Evolutionary conservation across 2,329 filamentous ascomycete genomes (phyloP), one percentile per base, ranked within the genome.

Genomic region (Cephalotrichum gorgonifer): DNA sequence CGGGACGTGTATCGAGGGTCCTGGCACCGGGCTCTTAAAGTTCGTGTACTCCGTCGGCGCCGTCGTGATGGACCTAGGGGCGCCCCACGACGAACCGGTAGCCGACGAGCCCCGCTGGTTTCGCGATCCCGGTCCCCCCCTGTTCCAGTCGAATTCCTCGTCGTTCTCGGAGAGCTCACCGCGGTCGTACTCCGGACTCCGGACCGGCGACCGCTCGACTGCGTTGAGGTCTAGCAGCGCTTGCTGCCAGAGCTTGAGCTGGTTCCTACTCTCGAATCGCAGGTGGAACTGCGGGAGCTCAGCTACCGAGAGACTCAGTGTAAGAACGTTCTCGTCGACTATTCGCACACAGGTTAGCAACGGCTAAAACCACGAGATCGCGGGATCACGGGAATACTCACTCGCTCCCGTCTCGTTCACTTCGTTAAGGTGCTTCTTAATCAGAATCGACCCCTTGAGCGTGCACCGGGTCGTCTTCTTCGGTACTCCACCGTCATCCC

Each of bases 201-300:
- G 80, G 43, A 82, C 60, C 1, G 79, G 77, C 4, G 77, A 78
- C 1, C 67, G 66, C 56, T 88, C 85, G 49, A 86, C 69, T 20
- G 81, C 77, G 58, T 95, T 86, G 47, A 97, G 76, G 58, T 96
- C 89, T 49, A 87, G 73, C 3, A 98, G 75, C 15, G 88, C 87
- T 57, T 89, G 86, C 56, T 89, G 86, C 93, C 93, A 97, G 20
- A 86, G 73, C 62, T 95, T 93, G 49, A 97, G 72, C 62, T 96
- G 87, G 54, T 81, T 81, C 48, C 85, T 80, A 60, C 86, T 88
- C 51, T 86, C 81, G 66, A 97, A 98, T 51, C 86, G 83, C 9
- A 98, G 80, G 62, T 95, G 91, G 66, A 98, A 98, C 54, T 89
- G 87, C 0, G 93, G 93, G 15, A 98, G 75, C 65, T 98, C 93